phyloP scores from a whole-genome alignment of 805 yeast genomes.

The Metschnikowia hibisci region DNA sequence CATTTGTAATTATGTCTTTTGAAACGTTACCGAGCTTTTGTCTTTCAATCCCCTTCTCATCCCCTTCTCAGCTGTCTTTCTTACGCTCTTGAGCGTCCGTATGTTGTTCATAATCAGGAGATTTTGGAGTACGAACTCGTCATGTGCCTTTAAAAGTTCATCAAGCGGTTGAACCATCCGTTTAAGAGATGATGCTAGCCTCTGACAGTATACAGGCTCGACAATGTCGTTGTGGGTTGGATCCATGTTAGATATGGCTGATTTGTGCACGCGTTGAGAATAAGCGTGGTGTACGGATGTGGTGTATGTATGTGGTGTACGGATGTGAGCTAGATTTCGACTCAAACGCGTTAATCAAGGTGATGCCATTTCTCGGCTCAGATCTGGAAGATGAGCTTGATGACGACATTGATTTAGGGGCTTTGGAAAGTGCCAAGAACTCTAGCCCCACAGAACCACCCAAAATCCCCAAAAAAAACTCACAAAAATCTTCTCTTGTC shows the following conservation, averaged over 20 bases:
- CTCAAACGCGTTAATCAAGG: too few species aligned
- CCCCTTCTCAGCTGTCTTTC: conserved; percentile 9
- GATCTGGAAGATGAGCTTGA: conserved; percentile 12
- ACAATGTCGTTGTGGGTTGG: neutral
- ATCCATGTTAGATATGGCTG: too few species aligned
- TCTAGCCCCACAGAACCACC: neutral
- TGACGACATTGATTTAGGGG: conserved; percentile 15
- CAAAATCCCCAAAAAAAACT: neutral
- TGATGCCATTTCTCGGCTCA: neutral
- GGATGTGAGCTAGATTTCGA: too few species aligned
- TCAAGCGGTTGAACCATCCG: conserved; percentile 25
- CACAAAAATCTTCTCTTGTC: neutral
- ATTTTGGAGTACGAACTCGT: conserved; percentile 28
- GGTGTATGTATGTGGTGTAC: too few species aligned
- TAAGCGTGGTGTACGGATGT: too few species aligned
- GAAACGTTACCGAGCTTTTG: neutral
- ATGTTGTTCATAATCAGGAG: conserved; percentile 24
- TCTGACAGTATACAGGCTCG: conserved; percentile 1
- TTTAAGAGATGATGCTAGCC: conserved; percentile 21
- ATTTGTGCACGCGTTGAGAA: too few species aligned
- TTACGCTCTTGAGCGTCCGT: conserved; percentile 14
- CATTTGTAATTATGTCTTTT: neutral
- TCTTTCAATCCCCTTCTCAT: conserved; percentile 6
- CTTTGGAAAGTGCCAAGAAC: conserved; percentile 1
- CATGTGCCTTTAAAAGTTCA: conserved; percentile 25